A percentile compares a stretch with the other conserved stretches of the same genome.
phyloP scores from a whole-genome alignment of 139 green algal genomes.

The Chlamydomonas applanata region DNA sequence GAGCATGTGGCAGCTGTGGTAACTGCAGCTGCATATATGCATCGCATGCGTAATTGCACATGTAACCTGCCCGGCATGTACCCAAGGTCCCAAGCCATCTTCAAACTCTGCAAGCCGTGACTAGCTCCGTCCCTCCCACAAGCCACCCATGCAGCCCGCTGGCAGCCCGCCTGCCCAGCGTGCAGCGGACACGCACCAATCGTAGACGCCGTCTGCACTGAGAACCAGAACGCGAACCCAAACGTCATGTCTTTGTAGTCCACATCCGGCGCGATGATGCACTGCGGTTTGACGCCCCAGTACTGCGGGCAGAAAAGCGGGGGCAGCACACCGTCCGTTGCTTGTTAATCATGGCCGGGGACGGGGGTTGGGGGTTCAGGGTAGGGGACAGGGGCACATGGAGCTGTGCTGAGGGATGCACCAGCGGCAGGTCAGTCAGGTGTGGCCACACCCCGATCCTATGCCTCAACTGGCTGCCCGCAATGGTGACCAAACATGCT shows the following conservation, averaged over 20 bases:
- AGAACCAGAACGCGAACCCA: slow-evolving; percentile 56
- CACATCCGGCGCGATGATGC: not conserved
- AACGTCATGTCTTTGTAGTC: slow-evolving; percentile 30
- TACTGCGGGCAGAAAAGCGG: slow-evolving; percentile 24
- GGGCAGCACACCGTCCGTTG: too few relatives aligned
- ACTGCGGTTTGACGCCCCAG: slow-evolving; percentile 7
- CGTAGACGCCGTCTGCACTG: slow-evolving; percentile 44
- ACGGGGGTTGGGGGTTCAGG: too few relatives aligned
- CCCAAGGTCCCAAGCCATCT: not conserved
- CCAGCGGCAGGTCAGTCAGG: too few relatives aligned
- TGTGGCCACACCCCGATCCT: too few relatives aligned
- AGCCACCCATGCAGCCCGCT: not conserved
- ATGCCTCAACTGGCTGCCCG: too few relatives aligned
- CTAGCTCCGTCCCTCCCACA: not conserved
- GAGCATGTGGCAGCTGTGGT: too few relatives aligned
- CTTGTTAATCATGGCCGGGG: too few relatives aligned
- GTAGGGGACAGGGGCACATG: too few relatives aligned
- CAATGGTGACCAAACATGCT: too few relatives aligned
- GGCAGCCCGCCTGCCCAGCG: too few relatives aligned
- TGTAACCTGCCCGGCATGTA: not conserved
- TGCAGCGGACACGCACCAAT: slow-evolving; percentile 30
- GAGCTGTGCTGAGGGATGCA: too few relatives aligned
- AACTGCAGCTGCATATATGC: too few relatives aligned
- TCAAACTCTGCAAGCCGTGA: slow-evolving; percentile 2
- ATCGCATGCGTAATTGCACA: not conserved